Base-by-base conservation (phyloP, 139 green algal genomes). In the Tetradesmus lagerheimii region DNA sequence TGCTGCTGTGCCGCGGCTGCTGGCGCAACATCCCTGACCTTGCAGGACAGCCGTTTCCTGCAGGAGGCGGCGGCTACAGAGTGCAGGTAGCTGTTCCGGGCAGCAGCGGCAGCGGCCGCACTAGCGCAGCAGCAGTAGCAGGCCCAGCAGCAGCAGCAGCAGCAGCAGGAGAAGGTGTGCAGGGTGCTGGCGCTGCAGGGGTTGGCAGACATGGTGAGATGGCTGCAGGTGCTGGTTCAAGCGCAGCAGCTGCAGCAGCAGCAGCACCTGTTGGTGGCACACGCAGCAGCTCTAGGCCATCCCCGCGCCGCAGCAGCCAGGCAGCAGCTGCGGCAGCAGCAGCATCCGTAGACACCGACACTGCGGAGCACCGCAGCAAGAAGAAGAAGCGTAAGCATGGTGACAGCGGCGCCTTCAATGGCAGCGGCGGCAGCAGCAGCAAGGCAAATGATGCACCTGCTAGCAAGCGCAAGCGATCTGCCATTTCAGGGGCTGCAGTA, bases 1-100 rank as follows among this genome's bases (percentile, higher is more conserved):
- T 88, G 83, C 38, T 80, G 64, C 83, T 88, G 38, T 88, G 83
- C 62, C 83, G 83, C 38, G 34, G 34, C 38, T 88, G 83, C 83
- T 88, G 83, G 83, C 67, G 83, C n/a, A 80, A 80, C 64, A 80
- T 88, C 4, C 83, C 83, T 8, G 83, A 88, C 38, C 83, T 88
- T 23, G 38, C 38, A 39, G 31, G 31, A 50, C 57, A 39, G 64
- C 64, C 64, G 14, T 88, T 88, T n/a, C 83, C 83, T 67, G 64
- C 83, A 39, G 64, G 18, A 41, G 37, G 11, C 83, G 25, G 41
- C n/a, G n/a, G 20, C 16, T 15, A 76, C 31, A 37, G 71, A 4
- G 20, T 71, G 57, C 57, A 71, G 57, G 57, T 71, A 9, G 15
- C 18, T 71, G 57, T 79, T 4, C 71, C n/a, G 11, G 37, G 37